Base-by-base conservation (phyloP, 495 filamentous ascomycete genomes). In the Thermochaetoides thermophila region DNA sequence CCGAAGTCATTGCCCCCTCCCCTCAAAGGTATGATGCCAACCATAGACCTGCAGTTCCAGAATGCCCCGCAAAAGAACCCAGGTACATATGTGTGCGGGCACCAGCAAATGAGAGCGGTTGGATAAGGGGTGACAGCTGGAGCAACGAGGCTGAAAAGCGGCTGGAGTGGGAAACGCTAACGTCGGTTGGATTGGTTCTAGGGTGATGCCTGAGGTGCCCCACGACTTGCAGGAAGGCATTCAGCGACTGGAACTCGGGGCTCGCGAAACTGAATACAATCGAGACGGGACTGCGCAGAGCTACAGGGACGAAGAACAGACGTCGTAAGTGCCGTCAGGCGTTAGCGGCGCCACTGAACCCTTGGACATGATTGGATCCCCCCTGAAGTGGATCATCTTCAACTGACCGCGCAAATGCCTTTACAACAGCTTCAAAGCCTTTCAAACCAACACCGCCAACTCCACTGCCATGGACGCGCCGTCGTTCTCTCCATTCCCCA, bases 401-500 rank as follows among this genome's bases (percentile, higher is more conserved):
- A 29, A 33, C 48, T 41, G 35, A 44, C 46, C 21, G 29, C 29
- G 25, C 11, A 15, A 44, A n/a, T n/a, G 19, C 42, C 53, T 22
- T 45, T 50, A 27, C 13, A 43, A 54, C 39, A 55, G 61, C 38
- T 68, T 60, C 45, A 64, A 67, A 34, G 59, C 60, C 37, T 69
- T 66, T 42, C 51, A 57, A 19, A 48, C 19, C 24, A 46, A 29
- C 42, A 44, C 32, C 39, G 19, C 45, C 38, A 43, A 32, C 33
- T 31, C 38, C 31, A 17, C 49, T 27, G 30, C 35, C 30, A 51
- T 50, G 49, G 77, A 84, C 34, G 61, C 70, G 23, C 83, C 87
- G 17, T 82, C 76, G 37, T 85, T 91, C 61, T 92, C 86, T 7
- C 82, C 84, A 0, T 96, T 97, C 53, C 89, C 89, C 22, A 80